Evolutionary conservation across 768 basidiomycete species (phyloP), one percentile per base, ranked within the genome.

Genomic region (Mycena vitilis): DNA sequence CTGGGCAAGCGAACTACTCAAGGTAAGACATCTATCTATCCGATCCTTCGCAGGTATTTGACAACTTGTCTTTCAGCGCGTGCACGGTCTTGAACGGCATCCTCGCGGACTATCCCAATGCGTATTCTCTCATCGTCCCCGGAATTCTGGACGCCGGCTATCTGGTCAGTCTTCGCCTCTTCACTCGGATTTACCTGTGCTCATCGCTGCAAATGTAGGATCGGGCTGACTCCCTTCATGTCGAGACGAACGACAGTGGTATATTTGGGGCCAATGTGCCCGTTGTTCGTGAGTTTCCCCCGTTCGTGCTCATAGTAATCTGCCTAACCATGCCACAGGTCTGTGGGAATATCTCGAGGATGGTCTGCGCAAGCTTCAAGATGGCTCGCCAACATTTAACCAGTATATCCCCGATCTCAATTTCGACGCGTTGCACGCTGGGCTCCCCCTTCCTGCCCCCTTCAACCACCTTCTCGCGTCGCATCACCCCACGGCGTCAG

Each of bases 351-450:
- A 12, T 30, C 15, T 66, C n/a, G 51, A 53, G 25, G 65, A 66
- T 48, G 65, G 58, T n/a, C 58, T 66, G 16, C 42, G 42, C 37
- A 60, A 66, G 12, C 3, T 66, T 16, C 51, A 60, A 12, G 44
- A 53, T 25, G 20, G 38, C 38, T 13, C 12, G 4, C 57, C n/a
- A n/a, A n/a, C 65, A 25, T 60, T 66, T 15, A 66, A 66, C 20
- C 57, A 60, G 37, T 66, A 66, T 38, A 60, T 66, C 11, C 65
- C 65, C 3, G 65, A 60, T 44, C 5, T 66, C 42, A 58, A 66
- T 23, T 66, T n/a, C n/a, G n/a, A n/a, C n/a, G n/a, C n/a, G n/a
- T n/a, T n/a, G n/a, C n/a, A n/a, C n/a, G n/a, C n/a, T n/a, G n/a
- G n/a, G n/a, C n/a, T n/a, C n/a, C n/a, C n/a, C n/a, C n/a, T n/a